Base-by-base conservation (phyloP, 306 rosid species). In the Vicia villosa region DNA sequence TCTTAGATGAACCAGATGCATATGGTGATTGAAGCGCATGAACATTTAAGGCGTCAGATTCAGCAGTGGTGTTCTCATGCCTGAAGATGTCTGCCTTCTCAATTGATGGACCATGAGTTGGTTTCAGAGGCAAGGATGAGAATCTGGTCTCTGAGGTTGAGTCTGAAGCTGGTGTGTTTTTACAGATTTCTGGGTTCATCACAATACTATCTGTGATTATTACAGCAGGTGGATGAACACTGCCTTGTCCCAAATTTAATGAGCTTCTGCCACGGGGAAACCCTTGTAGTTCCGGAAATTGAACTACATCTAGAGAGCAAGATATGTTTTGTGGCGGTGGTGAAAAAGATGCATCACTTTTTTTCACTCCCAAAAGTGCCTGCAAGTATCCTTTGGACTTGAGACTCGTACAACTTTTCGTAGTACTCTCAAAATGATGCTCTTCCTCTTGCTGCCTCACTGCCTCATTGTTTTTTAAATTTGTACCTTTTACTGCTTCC, bases 1-100 rank as follows among this genome's bases (percentile, higher is more conserved):
- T 85, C 32, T 83, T 76, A 1, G 83, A 67, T 16, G 86, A 81
- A 86, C 83, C 88, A 73, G 74, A 77, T 63, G 83, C 61, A 72
- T 54, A 32, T 62, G 87, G 69, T 59, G 56, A 63, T 66, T 83
- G 86, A 81, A 83, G 83, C 69, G 76, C 70, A 21, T 82, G 70
- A 73, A 64, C 68, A 67, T 76, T 16, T 12, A 82, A 75, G 24
- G 76, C 51, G 50, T 54, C n/a, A 28, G 84, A 58, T 60, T 77
- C 84, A 64, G 78, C 10, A 11, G 76, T 73, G 37, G 13, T 28
- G 66, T 30, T 38, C 50, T 11, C 34, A 20, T 13, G 50, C 34
- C 38, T 26, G 5, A 26, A 1, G 19, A 38, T 37, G 17, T 62
- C 17, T 4, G 32, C 41, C 34, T 30, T 13, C 49, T 12, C 19